Evolutionary conservation across 2,329 filamentous ascomycete genomes (phyloP).

Genomic region (Lachnellula occidentalis): DNA sequence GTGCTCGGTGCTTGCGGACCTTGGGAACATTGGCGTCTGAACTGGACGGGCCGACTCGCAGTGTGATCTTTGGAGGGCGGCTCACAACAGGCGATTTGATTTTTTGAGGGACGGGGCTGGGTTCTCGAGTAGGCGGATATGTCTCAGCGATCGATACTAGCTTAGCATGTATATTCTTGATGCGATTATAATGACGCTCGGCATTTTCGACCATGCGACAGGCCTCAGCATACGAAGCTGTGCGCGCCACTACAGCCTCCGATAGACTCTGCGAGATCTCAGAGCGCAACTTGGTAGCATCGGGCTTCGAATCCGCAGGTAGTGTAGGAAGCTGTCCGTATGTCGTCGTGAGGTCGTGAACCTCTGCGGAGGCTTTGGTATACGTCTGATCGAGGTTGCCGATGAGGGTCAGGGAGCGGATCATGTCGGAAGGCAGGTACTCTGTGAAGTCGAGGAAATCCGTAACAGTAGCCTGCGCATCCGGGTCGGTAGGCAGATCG

Average conservation of each 20-base stretch:
- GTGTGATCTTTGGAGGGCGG: constrained; percentile 43
- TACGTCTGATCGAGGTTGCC: constrained; percentile 58
- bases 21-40: constrained; percentile 3
- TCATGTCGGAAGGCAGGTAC: constrained; percentile 62
- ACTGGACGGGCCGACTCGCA: constrained; percentile 38
- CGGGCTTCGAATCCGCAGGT: constrained; percentile 41
- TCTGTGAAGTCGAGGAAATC: constrained; percentile 62
- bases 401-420: constrained; percentile 60
- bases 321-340: constrained; percentile 53
- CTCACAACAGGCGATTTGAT: constrained; percentile 49
- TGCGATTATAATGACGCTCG: constrained; percentile 55
- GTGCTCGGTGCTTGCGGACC: constrained; percentile 35
- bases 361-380: constrained; percentile 46
- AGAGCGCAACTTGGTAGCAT: constrained; percentile 48
- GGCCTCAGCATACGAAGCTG: constrained; percentile 57
- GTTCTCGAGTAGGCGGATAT: constrained; percentile 46
- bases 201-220: constrained; percentile 59
- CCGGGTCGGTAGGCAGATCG: constrained; percentile 47
- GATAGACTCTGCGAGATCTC: constrained; percentile 55
- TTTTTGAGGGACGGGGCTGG: constrained; percentile 39
- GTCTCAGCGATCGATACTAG: constrained; percentile 55
- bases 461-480: constrained; percentile 63
- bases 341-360: constrained; percentile 50
- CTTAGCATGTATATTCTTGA: constrained; percentile 53
- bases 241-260: constrained; percentile 49